Conservation (phyloP, 164 flowering plant genomes). For the Stephania yunnanensis region DNA sequence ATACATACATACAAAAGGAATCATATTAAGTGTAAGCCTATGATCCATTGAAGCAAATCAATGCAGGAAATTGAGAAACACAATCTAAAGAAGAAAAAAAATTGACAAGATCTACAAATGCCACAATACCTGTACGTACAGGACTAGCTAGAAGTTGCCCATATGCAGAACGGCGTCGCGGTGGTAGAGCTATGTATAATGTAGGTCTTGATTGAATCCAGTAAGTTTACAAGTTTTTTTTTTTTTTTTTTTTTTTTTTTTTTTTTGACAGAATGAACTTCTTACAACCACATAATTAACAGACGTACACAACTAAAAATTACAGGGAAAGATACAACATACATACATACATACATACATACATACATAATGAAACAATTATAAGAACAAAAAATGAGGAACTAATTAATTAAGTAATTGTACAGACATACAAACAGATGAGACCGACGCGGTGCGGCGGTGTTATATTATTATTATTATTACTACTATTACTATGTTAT, state of each 20-base stretch:
- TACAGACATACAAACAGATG: conserved; percentile 25
- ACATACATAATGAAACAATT: background rate
- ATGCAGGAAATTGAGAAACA: too few species aligned
- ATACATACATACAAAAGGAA: too few species aligned
- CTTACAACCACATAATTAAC: conserved; percentile 6
- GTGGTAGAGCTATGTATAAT: background rate
- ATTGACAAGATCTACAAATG: too few species aligned
- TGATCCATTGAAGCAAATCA: too few species aligned
- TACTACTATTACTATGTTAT: background rate
- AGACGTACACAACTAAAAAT: conserved; percentile 1
- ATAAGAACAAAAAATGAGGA: conserved; percentile 6
- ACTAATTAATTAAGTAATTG: background rate
- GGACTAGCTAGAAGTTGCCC: background rate
- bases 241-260: too few species aligned
- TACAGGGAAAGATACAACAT: background rate
- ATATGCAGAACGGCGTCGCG: background rate
- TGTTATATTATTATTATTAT: background rate
- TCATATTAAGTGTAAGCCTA: too few species aligned
- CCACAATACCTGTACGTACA: background rate
- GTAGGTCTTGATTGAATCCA: conserved; percentile 16
- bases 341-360: too few species aligned
- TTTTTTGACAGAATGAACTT: too few species aligned
- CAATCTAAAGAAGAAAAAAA: too few species aligned
- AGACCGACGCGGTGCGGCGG: conserved; percentile 38
- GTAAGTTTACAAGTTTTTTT: background rate